phyloP scores from a whole-genome alignment of 2,329 filamentous ascomycete genomes.

The Chaetomiaceae sp. region DNA sequence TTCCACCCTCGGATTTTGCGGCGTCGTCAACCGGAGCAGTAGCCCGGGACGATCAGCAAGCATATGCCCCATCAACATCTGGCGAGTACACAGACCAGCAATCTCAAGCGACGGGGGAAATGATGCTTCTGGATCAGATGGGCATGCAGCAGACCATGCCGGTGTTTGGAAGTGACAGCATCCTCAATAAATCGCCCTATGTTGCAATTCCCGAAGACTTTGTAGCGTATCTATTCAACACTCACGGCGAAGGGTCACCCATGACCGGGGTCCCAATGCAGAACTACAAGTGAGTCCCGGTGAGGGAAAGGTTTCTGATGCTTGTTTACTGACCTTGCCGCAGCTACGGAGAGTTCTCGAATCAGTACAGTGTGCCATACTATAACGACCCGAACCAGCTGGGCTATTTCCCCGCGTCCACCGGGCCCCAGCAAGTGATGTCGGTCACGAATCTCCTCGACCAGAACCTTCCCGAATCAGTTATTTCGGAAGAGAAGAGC shows the following conservation, averaged over 20 bases:
- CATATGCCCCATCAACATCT: constrained; percentile 37
- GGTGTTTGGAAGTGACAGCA: constrained; percentile 78
- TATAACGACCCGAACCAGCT: constrained; percentile 45
- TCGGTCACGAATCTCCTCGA: constrained; percentile 82
- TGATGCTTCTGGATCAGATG: constrained; percentile 61
- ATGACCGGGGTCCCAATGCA: constrained; percentile 49
- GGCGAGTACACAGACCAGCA: constrained; percentile 47
- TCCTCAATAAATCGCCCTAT: constrained; percentile 78
- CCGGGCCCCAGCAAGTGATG: constrained; percentile 72
- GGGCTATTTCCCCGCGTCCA: constrained; percentile 54
- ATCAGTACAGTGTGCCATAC: constrained; percentile 48
- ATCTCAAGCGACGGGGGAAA: constrained; percentile 44
- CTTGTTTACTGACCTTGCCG: constrained; percentile 25
- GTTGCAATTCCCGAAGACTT: constrained; percentile 81
- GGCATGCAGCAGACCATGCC: constrained; percentile 67
- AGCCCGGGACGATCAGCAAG: constrained; percentile 32
- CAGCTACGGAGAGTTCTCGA: constrained; percentile 52
- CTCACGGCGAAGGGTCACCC: constrained; percentile 51
- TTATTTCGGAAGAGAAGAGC: constrained; percentile 83
- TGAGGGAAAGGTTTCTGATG: no score
- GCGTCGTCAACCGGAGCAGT: constrained; percentile 36
- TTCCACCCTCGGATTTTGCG: constrained; percentile 57
- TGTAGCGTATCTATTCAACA: constrained; percentile 78
- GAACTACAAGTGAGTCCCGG: constrained; percentile 45
- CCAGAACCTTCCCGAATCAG: constrained; percentile 70